Evolutionary conservation across 768 basidiomycete species (phyloP), one percentile per base, ranked within the genome.

Genomic region (Cystofilobasidium macerans): DNA sequence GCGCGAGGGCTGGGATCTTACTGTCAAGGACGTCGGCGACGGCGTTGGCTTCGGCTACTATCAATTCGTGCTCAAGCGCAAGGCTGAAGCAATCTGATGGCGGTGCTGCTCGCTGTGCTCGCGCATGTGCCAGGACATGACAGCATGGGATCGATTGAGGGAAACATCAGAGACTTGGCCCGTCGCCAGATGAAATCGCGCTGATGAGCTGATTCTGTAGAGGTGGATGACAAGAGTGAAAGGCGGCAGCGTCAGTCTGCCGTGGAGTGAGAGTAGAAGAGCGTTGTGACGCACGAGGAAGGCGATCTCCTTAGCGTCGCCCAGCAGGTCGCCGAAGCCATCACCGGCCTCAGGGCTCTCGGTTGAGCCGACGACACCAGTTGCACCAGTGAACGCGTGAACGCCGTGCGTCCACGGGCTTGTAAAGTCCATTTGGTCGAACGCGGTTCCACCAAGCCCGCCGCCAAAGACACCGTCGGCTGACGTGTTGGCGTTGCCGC

Each of bases 1-100:
- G 4, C 76, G 80, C 57, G 78, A 80, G 1, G 67, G 61, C 14
- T 68, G 61, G 62, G 38, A 67, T 13, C 54, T 67, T 9, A 28
- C 32, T 14, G 40, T 54, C 32, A 42, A n/a, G 22, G 56, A 43
- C 32, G 54, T 64, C 36, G 57, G 57, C 14, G 53, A 45, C 3
- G 53, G 42, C 24, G 42, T 26, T 1, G 40, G 42, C 8, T 58
- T 64, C n/a, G 54, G 56, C 11, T 64, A 64, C 63, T 64, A 22
- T 32, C 22, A 18, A 24, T 64, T 57, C 33, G 20, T 36, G 4
- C 26, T 63, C 26, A 42, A 36, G 62, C n/a, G 22, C 1, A 54
- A 40, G 38, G 16, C 51, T 36, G 35, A 56, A 32, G 61, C 18
- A 9, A 13, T n/a, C n/a, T 47, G 22, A 47, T 47, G 45, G 22